These are phyloP conservation scores for Didymella glomerata DNA, from an alignment of 2,329 filamentous ascomycete genomes.

Conservation along the genomic window DNA sequence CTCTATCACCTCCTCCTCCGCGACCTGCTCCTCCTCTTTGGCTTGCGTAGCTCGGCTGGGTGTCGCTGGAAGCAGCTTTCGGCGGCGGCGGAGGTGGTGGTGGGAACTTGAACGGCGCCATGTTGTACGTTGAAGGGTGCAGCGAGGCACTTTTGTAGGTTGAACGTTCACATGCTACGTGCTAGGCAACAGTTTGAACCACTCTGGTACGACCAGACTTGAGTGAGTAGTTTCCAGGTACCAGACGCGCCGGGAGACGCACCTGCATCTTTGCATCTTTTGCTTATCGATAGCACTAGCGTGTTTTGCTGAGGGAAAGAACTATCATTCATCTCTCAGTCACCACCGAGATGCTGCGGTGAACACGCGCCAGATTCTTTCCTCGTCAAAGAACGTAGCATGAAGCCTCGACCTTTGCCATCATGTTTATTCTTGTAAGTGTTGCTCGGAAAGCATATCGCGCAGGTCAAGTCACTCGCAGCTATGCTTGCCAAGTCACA, in stretches of 20 bases:
- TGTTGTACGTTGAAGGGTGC: conserved; percentile 18
- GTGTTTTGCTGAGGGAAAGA: conserved; percentile 17
- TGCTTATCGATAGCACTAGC: conserved; percentile 24
- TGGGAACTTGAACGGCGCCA: conserved; percentile 56
- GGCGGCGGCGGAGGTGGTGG: conserved; percentile 57
- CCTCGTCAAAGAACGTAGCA: conserved; percentile 30
- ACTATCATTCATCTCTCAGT: conserved; percentile 23
- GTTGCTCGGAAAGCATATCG: not conserved
- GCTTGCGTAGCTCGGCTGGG: conserved; percentile 35
- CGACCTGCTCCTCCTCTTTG: conserved; percentile 42
- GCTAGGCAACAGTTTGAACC: not conserved
- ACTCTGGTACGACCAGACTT: too few relatives aligned
- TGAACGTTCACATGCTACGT: conserved; percentile 10
- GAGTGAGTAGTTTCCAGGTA: too few relatives aligned
- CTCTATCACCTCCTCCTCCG: conserved; percentile 45
- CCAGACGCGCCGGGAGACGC: conserved; percentile 14
- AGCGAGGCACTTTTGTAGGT: conserved; percentile 8
- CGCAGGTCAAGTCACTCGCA: not conserved
- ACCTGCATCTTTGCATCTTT: conserved; percentile 19
- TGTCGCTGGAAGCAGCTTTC: conserved; percentile 43
- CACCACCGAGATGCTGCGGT: conserved; percentile 23
- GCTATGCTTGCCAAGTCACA: not conserved
- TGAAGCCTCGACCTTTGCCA: conserved; percentile 32
- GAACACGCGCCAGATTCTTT: conserved; percentile 18
- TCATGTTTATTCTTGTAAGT: conserved; percentile 54